phyloP scores from a whole-genome alignment of 2,329 filamentous ascomycete genomes.

The Beauveria brongniartii region DNA sequence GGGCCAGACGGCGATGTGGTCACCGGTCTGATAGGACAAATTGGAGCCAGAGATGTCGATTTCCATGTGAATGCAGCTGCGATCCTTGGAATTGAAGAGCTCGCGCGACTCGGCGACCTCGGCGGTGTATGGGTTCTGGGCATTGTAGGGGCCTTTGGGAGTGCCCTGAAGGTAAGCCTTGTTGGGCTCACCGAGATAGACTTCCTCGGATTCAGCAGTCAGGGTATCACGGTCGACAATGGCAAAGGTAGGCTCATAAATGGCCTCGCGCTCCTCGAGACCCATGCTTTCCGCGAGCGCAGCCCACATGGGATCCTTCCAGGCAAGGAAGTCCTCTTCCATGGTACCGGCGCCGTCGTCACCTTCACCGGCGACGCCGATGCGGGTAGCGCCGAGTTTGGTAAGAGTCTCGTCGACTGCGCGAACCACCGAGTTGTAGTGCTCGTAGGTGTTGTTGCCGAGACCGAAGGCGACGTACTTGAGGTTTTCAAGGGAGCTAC shows the following conservation, averaged over 20 bases:
- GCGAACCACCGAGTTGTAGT: slow-evolving; percentile 98
- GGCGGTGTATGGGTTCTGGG: slow-evolving; percentile 94
- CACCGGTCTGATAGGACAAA: slow-evolving; percentile 88
- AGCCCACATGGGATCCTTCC: slow-evolving; percentile 99
- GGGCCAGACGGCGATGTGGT: slow-evolving; percentile 96
- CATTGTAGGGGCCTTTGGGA: slow-evolving; percentile 84
- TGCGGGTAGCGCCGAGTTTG: slow-evolving; percentile 74
- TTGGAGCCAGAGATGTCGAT: slow-evolving; percentile 86
- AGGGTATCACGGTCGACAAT: slow-evolving; percentile 70
- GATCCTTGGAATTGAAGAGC: slow-evolving; percentile 78
- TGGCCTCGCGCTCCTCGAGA: slow-evolving; percentile 87
- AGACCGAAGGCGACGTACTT: slow-evolving; percentile 94
- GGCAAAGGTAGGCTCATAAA: slow-evolving; percentile 88
- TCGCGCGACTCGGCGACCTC: slow-evolving; percentile 87
- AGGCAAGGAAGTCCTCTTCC: slow-evolving; percentile 98
- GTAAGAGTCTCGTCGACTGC: slow-evolving; percentile 74
- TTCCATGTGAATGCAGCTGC: slow-evolving; percentile 96
- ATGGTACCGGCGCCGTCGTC: slow-evolving; percentile 98
- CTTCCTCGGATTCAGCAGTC: slow-evolving; percentile 64
- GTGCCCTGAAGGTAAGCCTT: slow-evolving; percentile 85
- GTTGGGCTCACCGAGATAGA: slow-evolving; percentile 94
- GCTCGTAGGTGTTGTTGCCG: slow-evolving; percentile 98
- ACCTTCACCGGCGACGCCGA: slow-evolving; percentile 86
- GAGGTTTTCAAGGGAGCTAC: slow-evolving; percentile 70
- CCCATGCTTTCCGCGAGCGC: slow-evolving; percentile 75